A percentile compares a stretch with the other conserved stretches of the same genome.
Conservation (phyloP, 371 early-diverging fungal species). For the Funneliformis caledonium region DNA sequence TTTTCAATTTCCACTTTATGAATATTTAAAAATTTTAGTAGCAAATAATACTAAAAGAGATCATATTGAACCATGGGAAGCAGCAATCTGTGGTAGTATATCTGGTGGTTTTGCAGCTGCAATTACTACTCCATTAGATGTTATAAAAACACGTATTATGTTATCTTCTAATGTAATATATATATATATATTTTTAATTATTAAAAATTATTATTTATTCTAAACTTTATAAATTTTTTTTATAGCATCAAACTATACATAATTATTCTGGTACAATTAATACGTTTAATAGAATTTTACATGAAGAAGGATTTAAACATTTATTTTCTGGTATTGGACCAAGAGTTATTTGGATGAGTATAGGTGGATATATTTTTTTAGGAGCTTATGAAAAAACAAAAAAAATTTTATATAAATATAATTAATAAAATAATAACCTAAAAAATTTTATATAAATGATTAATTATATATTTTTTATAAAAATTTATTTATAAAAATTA, state of each 20-base stretch:
- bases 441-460: no score
- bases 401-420: slow-evolving; percentile 43
- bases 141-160: slow-evolving; percentile 93
- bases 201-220: slow-evolving; percentile 1
- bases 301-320: slow-evolving; percentile 80
- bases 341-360: slow-evolving; percentile 92
- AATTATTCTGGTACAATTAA: slow-evolving; percentile 73
- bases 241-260: slow-evolving; percentile 45
- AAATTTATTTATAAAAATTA: no score
- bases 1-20: slow-evolving; percentile 96
- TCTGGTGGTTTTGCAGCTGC: slow-evolving; percentile 93
- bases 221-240: neutral
- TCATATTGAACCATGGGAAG: slow-evolving; percentile 75
- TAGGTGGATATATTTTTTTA: slow-evolving; percentile 95
- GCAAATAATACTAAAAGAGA: slow-evolving; percentile 50
- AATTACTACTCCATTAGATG: slow-evolving; percentile 92
- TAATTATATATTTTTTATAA: no score
- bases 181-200: neutral
- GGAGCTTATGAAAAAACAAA: slow-evolving; percentile 91
- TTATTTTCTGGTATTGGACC: slow-evolving; percentile 91
- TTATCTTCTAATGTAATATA: slow-evolving; percentile 62
- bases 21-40: slow-evolving; percentile 70
- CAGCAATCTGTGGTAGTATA: slow-evolving; percentile 86
- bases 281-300: slow-evolving; percentile 74
- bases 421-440: neutral